Conservation (phyloP, 2,329 filamentous ascomycete species). For the Penicillium sp. region DNA sequence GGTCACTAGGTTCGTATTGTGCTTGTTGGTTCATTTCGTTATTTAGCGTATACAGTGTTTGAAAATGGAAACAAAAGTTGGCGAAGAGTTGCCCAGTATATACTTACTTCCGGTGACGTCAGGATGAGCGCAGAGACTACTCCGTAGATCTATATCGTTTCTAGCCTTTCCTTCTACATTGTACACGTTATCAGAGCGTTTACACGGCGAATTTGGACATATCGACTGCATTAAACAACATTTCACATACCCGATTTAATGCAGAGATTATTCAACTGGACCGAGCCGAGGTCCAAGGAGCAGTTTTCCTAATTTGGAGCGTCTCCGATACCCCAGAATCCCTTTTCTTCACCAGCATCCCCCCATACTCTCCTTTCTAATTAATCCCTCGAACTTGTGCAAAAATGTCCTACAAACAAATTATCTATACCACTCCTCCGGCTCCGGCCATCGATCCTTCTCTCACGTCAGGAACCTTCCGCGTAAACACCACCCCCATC, state of each 20-base stretch:
- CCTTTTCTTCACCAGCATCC: not conserved
- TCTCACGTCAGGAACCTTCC: slow-evolving; percentile 37
- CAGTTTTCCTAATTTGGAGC: slow-evolving; percentile 29
- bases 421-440: slow-evolving; percentile 39
- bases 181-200: not conserved
- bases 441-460: slow-evolving; percentile 40
- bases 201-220: not conserved
- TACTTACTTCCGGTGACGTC: slow-evolving; percentile 20
- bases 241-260: not conserved
- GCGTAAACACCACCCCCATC: slow-evolving; percentile 30
- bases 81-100: not conserved
- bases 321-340: slow-evolving; percentile 18
- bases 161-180: not conserved
- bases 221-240: not conserved
- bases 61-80: not conserved
- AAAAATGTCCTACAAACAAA: slow-evolving; percentile 37
- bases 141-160: not conserved
- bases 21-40: slow-evolving; percentile 14
- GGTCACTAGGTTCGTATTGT: slow-evolving; percentile 10
- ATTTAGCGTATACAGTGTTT: not conserved
- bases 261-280: slow-evolving; percentile 5
- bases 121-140: slow-evolving; percentile 13
- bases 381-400: not conserved
- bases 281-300: slow-evolving; percentile 26
- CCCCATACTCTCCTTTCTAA: not conserved